Conservation (phyloP, 2,329 filamentous ascomycete genomes). For the Phaeoacremonium minimum region DNA sequence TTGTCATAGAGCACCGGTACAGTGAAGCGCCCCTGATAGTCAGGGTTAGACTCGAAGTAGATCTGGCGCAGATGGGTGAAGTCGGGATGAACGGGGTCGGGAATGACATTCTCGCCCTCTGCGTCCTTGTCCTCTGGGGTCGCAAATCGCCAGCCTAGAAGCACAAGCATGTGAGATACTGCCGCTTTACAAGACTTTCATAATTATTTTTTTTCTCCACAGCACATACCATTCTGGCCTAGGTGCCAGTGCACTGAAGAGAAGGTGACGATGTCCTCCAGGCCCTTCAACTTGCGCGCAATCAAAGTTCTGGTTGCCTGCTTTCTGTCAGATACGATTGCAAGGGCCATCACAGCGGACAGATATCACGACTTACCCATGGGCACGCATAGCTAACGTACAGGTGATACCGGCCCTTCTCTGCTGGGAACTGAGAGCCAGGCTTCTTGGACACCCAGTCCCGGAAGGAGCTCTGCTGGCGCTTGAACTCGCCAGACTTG, state of each 20-base stretch:
- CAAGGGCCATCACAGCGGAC: too few species aligned
- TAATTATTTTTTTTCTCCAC: too few species aligned
- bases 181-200: too few species aligned
- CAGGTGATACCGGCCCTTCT: slow-evolving; percentile 89
- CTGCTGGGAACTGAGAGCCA: slow-evolving; percentile 73
- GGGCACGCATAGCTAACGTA: slow-evolving; percentile 94
- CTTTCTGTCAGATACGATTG: too few species aligned
- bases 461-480: slow-evolving; percentile 78
- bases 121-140: slow-evolving; percentile 53
- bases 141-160: slow-evolving; percentile 78
- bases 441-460: slow-evolving; percentile 70
- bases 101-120: slow-evolving; percentile 58
- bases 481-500: slow-evolving; percentile 87
- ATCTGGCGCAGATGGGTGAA: slow-evolving; percentile 70
- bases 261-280: slow-evolving; percentile 75
- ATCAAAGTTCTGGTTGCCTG: slow-evolving; percentile 81
- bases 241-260: slow-evolving; percentile 95
- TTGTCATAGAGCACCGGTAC: slow-evolving; percentile 85
- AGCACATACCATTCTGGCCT: slow-evolving; percentile 48
- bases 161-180: too few species aligned
- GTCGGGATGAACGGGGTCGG: slow-evolving; percentile 64
- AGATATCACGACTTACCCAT: slow-evolving; percentile 60
- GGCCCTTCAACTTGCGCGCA: slow-evolving; percentile 82
- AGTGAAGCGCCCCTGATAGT: slow-evolving; percentile 77
- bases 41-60: slow-evolving; percentile 70